phyloP scores from a whole-genome alignment of 768 basidiomycete genomes.

The Amyloporia xantha region DNA sequence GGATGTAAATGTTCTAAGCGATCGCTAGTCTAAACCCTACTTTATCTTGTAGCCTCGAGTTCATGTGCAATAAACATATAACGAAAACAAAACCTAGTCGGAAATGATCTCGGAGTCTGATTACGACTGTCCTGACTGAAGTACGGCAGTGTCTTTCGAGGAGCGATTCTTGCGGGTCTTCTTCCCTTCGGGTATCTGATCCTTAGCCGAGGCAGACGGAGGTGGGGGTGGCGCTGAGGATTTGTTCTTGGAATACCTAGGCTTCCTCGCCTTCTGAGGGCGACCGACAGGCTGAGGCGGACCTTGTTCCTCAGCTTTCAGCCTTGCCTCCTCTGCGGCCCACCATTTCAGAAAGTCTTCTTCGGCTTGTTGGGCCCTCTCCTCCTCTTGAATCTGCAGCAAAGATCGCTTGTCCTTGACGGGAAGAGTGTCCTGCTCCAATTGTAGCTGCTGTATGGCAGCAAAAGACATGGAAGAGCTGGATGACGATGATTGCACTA shows the following conservation, averaged over 20 bases:
- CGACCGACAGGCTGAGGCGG: not conserved
- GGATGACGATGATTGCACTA: conserved; percentile 23
- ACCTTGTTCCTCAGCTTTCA: conserved; percentile 41
- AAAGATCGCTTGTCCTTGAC: conserved; percentile 57
- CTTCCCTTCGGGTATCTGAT: too few species aligned
- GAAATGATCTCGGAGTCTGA: too few species aligned
- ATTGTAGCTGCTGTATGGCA: conserved; percentile 80
- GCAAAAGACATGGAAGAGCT: conserved; percentile 54
- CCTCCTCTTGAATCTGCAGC: conserved; percentile 83
- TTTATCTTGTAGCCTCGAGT: too few species aligned
- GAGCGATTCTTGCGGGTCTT: too few species aligned
- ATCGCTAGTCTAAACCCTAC: too few species aligned
- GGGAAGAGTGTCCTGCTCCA: conserved; percentile 39
- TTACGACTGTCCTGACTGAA: not conserved
- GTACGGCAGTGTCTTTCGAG: too few species aligned
- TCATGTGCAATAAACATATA: too few species aligned
- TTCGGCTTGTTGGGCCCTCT: conserved; percentile 58
- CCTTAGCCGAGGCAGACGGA: too few species aligned
- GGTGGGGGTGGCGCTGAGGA: too few species aligned
- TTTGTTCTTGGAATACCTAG: conserved; percentile 1
- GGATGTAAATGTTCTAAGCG: too few species aligned
- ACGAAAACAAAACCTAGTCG: too few species aligned
- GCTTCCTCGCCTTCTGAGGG: conserved; percentile 7
- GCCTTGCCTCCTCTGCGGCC: conserved; percentile 71
- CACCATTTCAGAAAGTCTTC: conserved; percentile 87